phyloP scores from a whole-genome alignment of 345 rosid genomes.

The Salix brachista region DNA sequence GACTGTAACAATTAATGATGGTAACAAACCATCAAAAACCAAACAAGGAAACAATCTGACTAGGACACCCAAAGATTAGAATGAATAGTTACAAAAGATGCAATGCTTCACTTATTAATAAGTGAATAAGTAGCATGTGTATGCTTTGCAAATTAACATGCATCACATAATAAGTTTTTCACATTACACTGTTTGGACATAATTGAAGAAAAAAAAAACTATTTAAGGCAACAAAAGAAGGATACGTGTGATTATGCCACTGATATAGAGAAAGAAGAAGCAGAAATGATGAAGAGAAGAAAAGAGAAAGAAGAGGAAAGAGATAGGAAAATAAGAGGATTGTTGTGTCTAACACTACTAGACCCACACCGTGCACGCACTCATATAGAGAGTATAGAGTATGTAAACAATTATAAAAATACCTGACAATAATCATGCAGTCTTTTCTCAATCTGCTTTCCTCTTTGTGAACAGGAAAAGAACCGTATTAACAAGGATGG shows the following conservation, averaged over 20 bases:
- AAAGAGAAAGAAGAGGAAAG: no score
- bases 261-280: background rate
- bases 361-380: no score
- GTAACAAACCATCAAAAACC: background rate
- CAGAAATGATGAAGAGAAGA: no score
- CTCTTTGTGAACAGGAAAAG: constrained; percentile 63
- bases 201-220: background rate
- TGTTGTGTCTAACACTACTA: no score
- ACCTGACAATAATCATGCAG: background rate
- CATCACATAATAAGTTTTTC: background rate
- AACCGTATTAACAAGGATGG: constrained; percentile 96
- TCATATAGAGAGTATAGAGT: no score
- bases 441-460: background rate
- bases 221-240: background rate
- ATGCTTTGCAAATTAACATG: no score
- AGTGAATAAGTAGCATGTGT: background rate
- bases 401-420: background rate
- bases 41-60: background rate
- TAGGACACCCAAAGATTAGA: background rate
- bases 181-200: background rate
- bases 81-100: background rate
- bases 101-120: background rate
- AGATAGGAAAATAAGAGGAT: no score
- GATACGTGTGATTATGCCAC: background rate
- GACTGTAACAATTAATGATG: no score